phyloP scores from a whole-genome alignment of 169 alveolate genomes.

The Eimeria praecox region DNA sequence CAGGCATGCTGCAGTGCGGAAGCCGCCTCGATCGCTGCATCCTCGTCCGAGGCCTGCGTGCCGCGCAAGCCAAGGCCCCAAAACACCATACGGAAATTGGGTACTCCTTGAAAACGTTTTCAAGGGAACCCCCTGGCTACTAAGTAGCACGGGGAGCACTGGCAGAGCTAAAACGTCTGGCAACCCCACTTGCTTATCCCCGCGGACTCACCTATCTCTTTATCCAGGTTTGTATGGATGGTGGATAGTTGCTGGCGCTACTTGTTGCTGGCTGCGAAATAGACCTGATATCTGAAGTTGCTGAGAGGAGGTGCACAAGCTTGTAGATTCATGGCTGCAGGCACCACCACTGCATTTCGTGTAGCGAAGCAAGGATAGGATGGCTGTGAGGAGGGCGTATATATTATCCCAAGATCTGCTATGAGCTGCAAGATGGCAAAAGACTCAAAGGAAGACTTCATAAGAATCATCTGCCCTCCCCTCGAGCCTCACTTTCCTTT shows the following conservation, averaged over 20 bases:
- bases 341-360: neutral
- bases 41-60: too few species aligned
- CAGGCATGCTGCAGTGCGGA: too few species aligned
- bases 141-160: neutral
- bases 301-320: neutral
- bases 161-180: neutral
- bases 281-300: neutral
- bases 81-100: neutral
- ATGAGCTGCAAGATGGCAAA: too few species aligned
- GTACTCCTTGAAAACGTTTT: neutral
- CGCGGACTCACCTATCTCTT: neutral
- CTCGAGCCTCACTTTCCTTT: too few species aligned
- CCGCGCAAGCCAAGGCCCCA: too few species aligned
- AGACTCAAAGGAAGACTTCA: too few species aligned
- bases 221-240: neutral
- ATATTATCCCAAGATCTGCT: too few species aligned
- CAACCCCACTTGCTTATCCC: neutral
- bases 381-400: too few species aligned
- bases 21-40: too few species aligned
- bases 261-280: neutral
- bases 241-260: neutral
- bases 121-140: neutral
- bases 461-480: too few species aligned
- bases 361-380: too few species aligned
- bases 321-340: neutral